Evolutionary conservation across 2,329 filamentous ascomycete species (phyloP), one percentile per base, ranked within the genome.

Genomic region (Trichothecium roseum): DNA sequence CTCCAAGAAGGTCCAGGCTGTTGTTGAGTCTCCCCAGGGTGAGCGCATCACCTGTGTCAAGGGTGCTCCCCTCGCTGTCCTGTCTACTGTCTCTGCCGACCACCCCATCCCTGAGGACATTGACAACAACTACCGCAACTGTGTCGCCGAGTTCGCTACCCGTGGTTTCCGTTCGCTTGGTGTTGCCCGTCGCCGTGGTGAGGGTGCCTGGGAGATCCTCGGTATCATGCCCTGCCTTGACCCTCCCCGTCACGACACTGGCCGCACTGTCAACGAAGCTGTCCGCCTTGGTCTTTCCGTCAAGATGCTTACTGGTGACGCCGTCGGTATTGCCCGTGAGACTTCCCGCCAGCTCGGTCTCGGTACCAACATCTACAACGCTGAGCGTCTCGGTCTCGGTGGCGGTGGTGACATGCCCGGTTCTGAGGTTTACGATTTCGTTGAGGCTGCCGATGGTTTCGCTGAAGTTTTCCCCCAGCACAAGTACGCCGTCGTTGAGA

Each of bases 251-350:
- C 79, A 93, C 67, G 86, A 94, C 55, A 94, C 87, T 49, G 84
- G 80, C 51, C 84, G 84, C 59, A 94, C 87, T 42, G 84, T 94
- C 65, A 81, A 84, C 59, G 86, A 94, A 63, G 86, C 86, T 53
- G 89, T 91, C 72, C 73, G 69, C 44, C 77, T 94, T 40, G 86
- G 86, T 69, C 71, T 94, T 42, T 87, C 82, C 48, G 87, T 94
- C 65, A 94, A 94, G 74, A 94, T 94, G 85, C 75, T 94, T 66
- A 94, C 87, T 64, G 86, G 86, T 73, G 86, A 94, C 57, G 85
- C 87, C 47, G 86, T 94, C 56, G 87, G 85, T 61, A 94, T 94
- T 58, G 86, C 86, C 50, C 81, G 84, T 67, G 86, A 94, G 64
- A 93, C 85, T 48, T 91, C 85, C 37, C 84, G 85, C 53, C 84